Evolutionary conservation across 2,329 filamentous ascomycete genomes (phyloP).

Genomic region (Coleophoma eucalyptorum): DNA sequence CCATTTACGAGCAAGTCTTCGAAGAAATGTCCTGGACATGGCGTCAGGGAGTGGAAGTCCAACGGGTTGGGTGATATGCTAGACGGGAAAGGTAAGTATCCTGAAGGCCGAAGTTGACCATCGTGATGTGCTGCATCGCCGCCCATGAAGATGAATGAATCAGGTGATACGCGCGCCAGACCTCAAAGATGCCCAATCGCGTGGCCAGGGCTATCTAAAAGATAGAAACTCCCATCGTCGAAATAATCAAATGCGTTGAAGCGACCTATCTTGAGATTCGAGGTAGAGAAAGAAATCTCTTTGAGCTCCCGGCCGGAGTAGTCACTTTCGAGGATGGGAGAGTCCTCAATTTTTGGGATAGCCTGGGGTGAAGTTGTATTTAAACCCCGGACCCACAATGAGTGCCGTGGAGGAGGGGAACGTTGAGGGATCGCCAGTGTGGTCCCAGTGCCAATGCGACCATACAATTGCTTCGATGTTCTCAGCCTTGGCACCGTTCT

Average conservation of each 20-base stretch:
- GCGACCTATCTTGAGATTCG: conserved; percentile 36
- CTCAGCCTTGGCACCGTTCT: conserved; percentile 28
- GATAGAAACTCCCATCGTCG: conserved; percentile 50
- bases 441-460: conserved; percentile 36
- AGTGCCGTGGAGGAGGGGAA: conserved; percentile 38
- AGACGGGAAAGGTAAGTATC: conserved; percentile 33
- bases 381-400: conserved; percentile 44
- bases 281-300: conserved; percentile 28
- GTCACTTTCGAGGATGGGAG: conserved; percentile 35
- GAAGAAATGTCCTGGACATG: conserved; percentile 38
- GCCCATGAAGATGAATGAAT: conserved; percentile 45
- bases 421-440: conserved; percentile 36
- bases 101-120: conserved; percentile 40
- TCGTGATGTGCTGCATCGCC: conserved; percentile 43
- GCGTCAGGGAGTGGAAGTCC: conserved; percentile 12
- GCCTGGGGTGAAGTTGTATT: conserved; percentile 34
- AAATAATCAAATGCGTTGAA: conserved; percentile 49
- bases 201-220: conserved; percentile 50
- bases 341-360: conserved; percentile 36
- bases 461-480: conserved; percentile 31
- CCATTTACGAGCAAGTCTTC: conserved; percentile 31
- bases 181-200: conserved; percentile 45
- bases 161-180: conserved; percentile 38
- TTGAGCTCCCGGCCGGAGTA: conserved; percentile 32
- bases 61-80: conserved; percentile 36